Conservation (phyloP, 495 filamentous ascomycete species). For the Filosporella fistucella region DNA sequence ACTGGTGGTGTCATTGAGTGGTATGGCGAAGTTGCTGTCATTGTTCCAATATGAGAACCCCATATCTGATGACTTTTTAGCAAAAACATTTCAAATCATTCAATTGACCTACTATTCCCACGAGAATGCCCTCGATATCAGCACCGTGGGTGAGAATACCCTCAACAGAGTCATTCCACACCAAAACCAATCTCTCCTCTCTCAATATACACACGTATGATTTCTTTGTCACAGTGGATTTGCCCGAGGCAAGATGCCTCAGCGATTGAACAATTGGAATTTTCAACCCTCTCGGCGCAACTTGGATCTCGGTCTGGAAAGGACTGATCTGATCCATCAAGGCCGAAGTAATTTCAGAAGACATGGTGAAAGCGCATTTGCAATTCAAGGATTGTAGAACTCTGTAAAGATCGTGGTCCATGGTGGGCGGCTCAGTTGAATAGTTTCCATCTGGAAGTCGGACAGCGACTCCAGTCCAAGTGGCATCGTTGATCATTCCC, state of each 20-base stretch:
- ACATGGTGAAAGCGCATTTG: constrained; percentile 34
- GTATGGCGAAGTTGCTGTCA: constrained; percentile 7
- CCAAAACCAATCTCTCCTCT: constrained; percentile 31
- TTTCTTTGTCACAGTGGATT: constrained; percentile 19
- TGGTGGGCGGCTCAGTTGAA: constrained; percentile 4
- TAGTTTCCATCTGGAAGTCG: constrained; percentile 12
- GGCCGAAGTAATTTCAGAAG: constrained; percentile 28
- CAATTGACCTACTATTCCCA: constrained; percentile 7
- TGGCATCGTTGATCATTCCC: background rate
- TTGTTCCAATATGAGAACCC: constrained; percentile 15
- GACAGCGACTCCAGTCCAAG: constrained; percentile 11
- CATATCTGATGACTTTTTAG: constrained; percentile 11
- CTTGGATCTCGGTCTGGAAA: constrained; percentile 29
- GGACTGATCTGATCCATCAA: constrained; percentile 29
- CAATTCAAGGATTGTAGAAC: constrained; percentile 19
- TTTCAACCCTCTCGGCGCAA: constrained; percentile 25
- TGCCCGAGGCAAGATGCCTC: constrained; percentile 20
- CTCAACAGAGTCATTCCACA: constrained; percentile 35
- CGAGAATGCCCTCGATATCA: constrained; percentile 29
- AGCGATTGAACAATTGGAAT: constrained; percentile 31
- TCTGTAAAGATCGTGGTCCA: background rate
- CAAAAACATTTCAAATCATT: background rate
- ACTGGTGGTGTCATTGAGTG: constrained; percentile 8
- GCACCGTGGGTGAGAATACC: constrained; percentile 30
- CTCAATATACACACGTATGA: constrained; percentile 28